Evolutionary conservation across 2,329 filamentous ascomycete species (phyloP).

Genomic region (Curvularia hawaiiensis): DNA sequence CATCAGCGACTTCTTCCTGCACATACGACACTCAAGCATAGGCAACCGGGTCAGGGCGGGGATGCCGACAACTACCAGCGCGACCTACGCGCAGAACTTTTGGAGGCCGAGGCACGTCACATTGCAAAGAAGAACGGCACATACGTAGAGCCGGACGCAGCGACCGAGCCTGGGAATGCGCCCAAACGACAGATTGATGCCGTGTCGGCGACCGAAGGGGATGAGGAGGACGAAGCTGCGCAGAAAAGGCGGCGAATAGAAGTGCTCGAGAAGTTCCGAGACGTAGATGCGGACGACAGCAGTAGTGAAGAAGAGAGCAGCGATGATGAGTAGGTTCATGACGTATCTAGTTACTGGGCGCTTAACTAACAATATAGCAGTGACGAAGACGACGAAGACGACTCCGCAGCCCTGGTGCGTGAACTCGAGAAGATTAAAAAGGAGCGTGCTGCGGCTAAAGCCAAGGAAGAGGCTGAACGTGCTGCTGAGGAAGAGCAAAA

Average conservation of each 20-base stretch:
- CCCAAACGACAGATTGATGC: constrained; percentile 70
- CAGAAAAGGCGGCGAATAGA: constrained; percentile 74
- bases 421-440: constrained; percentile 94
- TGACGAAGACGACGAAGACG: constrained; percentile 69
- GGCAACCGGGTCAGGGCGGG: constrained; percentile 87
- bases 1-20: constrained; percentile 95
- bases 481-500: constrained; percentile 82
- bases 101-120: constrained; percentile 86
- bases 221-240: constrained; percentile 71
- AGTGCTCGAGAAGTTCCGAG: constrained; percentile 84
- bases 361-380: constrained; percentile 26
- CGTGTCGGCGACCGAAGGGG: constrained; percentile 48
- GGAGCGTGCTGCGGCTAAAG: constrained; percentile 80
- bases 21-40: constrained; percentile 84
- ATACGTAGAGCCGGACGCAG: constrained; percentile 54
- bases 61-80: constrained; percentile 71
- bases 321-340: constrained; percentile 59
- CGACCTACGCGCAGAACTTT: constrained; percentile 87
- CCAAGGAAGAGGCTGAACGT: constrained; percentile 81
- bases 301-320: constrained; percentile 60
- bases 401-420: constrained; percentile 85
- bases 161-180: constrained; percentile 48
- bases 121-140: constrained; percentile 82
- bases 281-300: constrained; percentile 79
- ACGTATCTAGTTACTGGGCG: background rate